These are phyloP conservation scores for Phytophthora pluvialis DNA, from an alignment of 352 stramenopile genomes.

Conservation along the genomic window DNA sequence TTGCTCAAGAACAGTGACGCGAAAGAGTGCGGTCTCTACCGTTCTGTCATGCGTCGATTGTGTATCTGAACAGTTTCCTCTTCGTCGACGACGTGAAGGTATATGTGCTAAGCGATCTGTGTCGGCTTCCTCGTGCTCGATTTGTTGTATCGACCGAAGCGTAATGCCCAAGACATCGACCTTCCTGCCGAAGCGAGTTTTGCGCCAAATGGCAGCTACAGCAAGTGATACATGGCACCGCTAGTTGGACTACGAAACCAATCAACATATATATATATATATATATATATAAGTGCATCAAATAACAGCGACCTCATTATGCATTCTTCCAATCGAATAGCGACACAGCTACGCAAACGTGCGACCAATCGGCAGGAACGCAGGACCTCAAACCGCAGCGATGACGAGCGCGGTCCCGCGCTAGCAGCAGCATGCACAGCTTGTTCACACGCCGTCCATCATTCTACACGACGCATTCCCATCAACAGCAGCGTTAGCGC, in stretches of 20 bases:
- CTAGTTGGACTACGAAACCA: conserved; percentile 10
- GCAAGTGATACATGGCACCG: neutral
- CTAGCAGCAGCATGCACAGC: too few species aligned
- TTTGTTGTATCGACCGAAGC: conserved; percentile 11
- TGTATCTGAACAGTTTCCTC: conserved; percentile 18
- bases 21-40: neutral
- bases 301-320: too few species aligned
- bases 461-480: too few species aligned
- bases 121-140: conserved; percentile 4
- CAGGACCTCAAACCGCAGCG: too few species aligned
- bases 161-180: conserved; percentile 12
- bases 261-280: too few species aligned
- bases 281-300: conserved; percentile 5
- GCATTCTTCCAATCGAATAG: too few species aligned
- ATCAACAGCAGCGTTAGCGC: too few species aligned
- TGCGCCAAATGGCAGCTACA: conserved; percentile 6
- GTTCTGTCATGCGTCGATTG: conserved; percentile 8
- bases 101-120: conserved; percentile 7
- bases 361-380: too few species aligned
- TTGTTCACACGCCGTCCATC: too few species aligned
- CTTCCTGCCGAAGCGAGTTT: neutral
- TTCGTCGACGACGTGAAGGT: conserved; percentile 10
- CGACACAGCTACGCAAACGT: too few species aligned
- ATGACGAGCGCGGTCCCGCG: too few species aligned
- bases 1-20: conserved; percentile 5